Base-by-base conservation (phyloP, 352 stramenopile genomes). In the Pythium scleroteichum region DNA sequence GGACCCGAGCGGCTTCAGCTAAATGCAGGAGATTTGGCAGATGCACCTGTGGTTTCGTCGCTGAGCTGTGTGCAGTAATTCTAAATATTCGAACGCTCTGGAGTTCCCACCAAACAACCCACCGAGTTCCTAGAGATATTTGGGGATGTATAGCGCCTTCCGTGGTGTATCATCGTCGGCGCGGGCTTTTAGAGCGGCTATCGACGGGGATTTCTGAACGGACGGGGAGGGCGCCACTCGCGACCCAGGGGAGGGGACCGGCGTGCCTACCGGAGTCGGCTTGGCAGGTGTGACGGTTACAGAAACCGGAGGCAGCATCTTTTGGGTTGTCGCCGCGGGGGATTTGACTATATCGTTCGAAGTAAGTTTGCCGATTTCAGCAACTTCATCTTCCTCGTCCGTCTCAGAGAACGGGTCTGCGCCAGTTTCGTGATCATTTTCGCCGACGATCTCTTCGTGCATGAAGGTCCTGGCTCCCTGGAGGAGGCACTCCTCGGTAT, bases 1-100 rank as follows among this genome's bases (percentile, higher is more conserved):
- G 78, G 80, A 94, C 65, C 75, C 81, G 52, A 90, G 82, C 47
- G 83, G 78, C 16, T 94, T 94, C 62, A 94, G 78, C 69, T 93
- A 88, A 52, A 50, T 9, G 19, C 33, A 39, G n/a, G n/a, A n/a
- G n/a, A n/a, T n/a, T n/a, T n/a, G n/a, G n/a, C n/a, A n/a, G n/a
- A n/a, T n/a, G n/a, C n/a, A n/a, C n/a, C n/a, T n/a, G n/a, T n/a
- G n/a, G n/a, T n/a, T n/a, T n/a, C n/a, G n/a, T n/a, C n/a, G n/a
- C n/a, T n/a, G n/a, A n/a, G n/a, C n/a, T n/a, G n/a, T n/a, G n/a
- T n/a, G n/a, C 29, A 35, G 29, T 33, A 32, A 23, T 32, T 7
- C 48, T 26, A 20, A 24, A 52, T 60, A 41, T 51, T 58, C 23
- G 14, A 16, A 33, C n/a, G 6, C 16, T 32, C n/a, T 6, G 16